Percentiles rank a stretch among this genome's conserved stretches.
Evolutionary conservation across 768 basidiomycete genomes (phyloP).

Genomic region (Hygrophorus pudorinus): DNA sequence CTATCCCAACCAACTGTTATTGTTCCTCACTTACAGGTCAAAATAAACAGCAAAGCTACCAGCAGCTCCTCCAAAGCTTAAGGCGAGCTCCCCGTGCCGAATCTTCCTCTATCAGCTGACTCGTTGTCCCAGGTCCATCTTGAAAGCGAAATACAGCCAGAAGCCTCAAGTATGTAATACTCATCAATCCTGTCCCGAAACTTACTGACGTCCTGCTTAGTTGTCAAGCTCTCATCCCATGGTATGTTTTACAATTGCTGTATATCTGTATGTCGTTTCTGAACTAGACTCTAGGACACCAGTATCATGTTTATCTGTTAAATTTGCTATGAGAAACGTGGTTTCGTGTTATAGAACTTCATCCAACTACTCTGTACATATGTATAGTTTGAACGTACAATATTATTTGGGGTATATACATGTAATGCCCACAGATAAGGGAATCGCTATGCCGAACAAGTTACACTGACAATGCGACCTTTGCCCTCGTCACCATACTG

Average conservation of each 20-base stretch:
- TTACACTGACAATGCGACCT: slow-evolving; percentile 7
- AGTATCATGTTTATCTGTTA: slow-evolving; percentile 22
- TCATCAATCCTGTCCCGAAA: slow-evolving; percentile 2
- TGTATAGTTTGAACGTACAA: no score
- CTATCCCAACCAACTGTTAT: background rate
- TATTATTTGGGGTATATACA: no score
- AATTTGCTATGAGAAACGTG: background rate
- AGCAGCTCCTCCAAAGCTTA: slow-evolving; percentile 30
- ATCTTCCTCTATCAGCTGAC: background rate
- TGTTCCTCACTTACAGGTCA: slow-evolving; percentile 18
- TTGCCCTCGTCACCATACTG: slow-evolving; percentile 7
- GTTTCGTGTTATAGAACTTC: background rate
- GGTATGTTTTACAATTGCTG: slow-evolving; percentile 19
- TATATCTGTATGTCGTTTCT: background rate
- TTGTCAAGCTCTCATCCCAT: slow-evolving; percentile 31
- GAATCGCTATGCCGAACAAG: background rate
- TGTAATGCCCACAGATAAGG: no score
- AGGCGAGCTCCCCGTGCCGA: slow-evolving; percentile 2
- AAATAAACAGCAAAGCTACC: slow-evolving; percentile 42
- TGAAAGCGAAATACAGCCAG: slow-evolving; percentile 40
- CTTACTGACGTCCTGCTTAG: slow-evolving; percentile 13
- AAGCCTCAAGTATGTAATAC: slow-evolving; percentile 47
- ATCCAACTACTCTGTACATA: background rate
- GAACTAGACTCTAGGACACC: slow-evolving; percentile 16
- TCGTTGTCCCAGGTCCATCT: slow-evolving; percentile 26